Percentiles rank a stretch among this genome's conserved stretches.
Evolutionary conservation across 306 rosid genomes (phyloP).

Genomic region (Acacia crassicarpa): DNA sequence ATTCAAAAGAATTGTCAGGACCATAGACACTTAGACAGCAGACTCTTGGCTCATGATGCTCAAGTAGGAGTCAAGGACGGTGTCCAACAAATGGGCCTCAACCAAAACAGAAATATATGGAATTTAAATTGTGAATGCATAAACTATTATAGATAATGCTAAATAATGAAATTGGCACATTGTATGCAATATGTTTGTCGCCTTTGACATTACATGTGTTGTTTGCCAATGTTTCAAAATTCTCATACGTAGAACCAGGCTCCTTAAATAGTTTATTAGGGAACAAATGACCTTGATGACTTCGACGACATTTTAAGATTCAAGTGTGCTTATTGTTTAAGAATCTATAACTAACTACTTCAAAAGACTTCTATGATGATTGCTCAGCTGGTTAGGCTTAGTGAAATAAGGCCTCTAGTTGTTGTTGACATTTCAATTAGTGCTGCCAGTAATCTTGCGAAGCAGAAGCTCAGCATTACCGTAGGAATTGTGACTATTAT

Average conservation of each 20-base stretch:
- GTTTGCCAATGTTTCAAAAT: not conserved
- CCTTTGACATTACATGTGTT: not conserved
- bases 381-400: not conserved
- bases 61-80: not conserved
- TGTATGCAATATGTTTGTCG: not conserved
- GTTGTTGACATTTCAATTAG: conserved; percentile 2
- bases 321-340: not conserved
- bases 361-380: not conserved
- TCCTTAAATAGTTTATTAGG: not conserved
- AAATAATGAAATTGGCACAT: not conserved
- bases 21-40: not conserved
- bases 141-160: not conserved
- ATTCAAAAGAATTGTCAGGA: not conserved
- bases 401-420: not conserved
- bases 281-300: conserved; percentile 1
- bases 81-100: not conserved
- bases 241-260: not conserved
- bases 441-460: not conserved
- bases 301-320: not conserved
- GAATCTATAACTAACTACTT: not conserved
- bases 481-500: conserved; percentile 90
- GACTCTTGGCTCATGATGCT: not conserved
- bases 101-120: not conserved
- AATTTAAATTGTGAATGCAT: not conserved
- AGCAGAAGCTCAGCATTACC: conserved; percentile 42